Conservation (phyloP, 2,329 filamentous ascomycete species). For the Clonostachys rosea region DNA sequence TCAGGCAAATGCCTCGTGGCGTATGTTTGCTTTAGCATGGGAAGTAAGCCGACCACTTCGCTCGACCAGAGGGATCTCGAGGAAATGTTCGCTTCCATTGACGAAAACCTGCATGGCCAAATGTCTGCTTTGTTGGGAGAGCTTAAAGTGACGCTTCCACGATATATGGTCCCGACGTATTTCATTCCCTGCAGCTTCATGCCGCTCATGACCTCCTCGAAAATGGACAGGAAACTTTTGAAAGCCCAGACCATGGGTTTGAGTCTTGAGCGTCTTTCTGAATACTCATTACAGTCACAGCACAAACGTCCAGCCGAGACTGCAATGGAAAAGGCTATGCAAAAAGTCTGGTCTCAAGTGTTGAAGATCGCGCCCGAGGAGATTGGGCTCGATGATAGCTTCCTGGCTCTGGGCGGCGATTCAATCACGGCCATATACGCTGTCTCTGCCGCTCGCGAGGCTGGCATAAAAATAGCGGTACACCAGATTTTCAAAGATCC, state of each 20-base stretch:
- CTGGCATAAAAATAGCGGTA: not conserved
- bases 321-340: slow-evolving; percentile 10
- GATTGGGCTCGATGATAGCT: slow-evolving; percentile 7
- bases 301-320: not conserved
- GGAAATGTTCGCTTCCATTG: slow-evolving; percentile 2
- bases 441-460: not conserved
- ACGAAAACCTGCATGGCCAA: not conserved
- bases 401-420: slow-evolving; percentile 14
- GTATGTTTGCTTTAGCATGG: slow-evolving; percentile 1
- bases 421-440: slow-evolving; percentile 11
- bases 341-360: slow-evolving; percentile 38
- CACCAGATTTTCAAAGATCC: slow-evolving; percentile 1
- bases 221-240: slow-evolving; percentile 5
- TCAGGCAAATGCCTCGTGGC: not conserved
- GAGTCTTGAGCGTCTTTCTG: not conserved
- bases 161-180: slow-evolving; percentile 7
- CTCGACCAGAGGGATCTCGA: not conserved
- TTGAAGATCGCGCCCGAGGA: slow-evolving; percentile 21
- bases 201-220: slow-evolving; percentile 6
- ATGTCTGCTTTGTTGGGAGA: not conserved
- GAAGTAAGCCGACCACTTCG: slow-evolving; percentile 1
- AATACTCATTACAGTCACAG: not conserved
- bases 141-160: slow-evolving; percentile 1
- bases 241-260: not conserved
- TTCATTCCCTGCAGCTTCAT: slow-evolving; percentile 5